These are phyloP conservation scores for Aspergillus quadricinctus DNA, from an alignment of 2,329 filamentous ascomycete species.

Conservation along the genomic window DNA sequence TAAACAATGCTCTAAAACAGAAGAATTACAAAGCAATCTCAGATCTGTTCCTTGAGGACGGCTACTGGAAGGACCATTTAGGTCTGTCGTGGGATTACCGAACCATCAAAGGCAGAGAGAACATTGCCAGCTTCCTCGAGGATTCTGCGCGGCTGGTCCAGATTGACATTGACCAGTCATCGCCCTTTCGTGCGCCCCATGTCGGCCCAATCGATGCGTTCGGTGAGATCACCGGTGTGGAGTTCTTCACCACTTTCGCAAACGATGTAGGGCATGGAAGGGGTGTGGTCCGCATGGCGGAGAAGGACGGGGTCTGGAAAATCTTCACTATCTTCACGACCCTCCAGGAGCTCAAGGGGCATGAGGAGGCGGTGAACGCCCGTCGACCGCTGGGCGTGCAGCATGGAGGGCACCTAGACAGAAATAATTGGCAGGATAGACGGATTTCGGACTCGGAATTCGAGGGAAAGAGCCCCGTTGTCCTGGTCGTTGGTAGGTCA, in stretches of 20 bases:
- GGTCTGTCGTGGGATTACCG: slow-evolving; percentile 53
- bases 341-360: slow-evolving; percentile 51
- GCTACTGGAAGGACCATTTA: slow-evolving; percentile 58
- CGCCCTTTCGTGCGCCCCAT: slow-evolving; percentile 43
- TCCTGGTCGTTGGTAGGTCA: slow-evolving; percentile 56
- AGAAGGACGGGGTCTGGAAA: slow-evolving; percentile 51
- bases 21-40: slow-evolving; percentile 32
- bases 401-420: slow-evolving; percentile 49
- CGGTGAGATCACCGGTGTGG: slow-evolving; percentile 50
- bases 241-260: slow-evolving; percentile 53
- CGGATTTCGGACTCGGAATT: slow-evolving; percentile 49
- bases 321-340: slow-evolving; percentile 61
- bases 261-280: slow-evolving; percentile 53
- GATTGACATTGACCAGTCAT: slow-evolving; percentile 46
- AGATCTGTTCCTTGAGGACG: slow-evolving; percentile 47
- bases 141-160: slow-evolving; percentile 42
- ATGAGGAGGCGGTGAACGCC: slow-evolving; percentile 47
- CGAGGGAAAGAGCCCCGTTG: slow-evolving; percentile 51
- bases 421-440: slow-evolving; percentile 59
- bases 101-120: slow-evolving; percentile 47
- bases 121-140: slow-evolving; percentile 32
- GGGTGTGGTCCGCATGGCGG: slow-evolving; percentile 52
- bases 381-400: slow-evolving; percentile 53
- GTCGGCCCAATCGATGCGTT: slow-evolving; percentile 47
- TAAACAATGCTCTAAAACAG: slow-evolving; percentile 38